Conservation (phyloP, 176 grass and related monocot species). For the Puya raimondii region DNA sequence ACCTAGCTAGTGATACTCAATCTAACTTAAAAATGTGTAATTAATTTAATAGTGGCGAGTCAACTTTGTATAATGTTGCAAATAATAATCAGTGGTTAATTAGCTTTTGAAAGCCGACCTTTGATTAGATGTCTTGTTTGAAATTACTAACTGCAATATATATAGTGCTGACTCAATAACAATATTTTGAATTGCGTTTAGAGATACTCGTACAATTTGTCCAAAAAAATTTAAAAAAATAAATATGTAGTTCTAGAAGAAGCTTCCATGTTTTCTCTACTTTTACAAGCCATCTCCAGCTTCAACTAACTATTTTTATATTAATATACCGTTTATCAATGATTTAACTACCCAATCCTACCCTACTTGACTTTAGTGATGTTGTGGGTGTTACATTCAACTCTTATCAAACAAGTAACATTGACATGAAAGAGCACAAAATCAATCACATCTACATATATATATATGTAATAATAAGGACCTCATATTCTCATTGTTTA, state of each 20-base stretch:
- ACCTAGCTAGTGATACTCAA: too few species aligned
- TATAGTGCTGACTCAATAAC: too few species aligned
- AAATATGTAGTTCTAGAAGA: neutral
- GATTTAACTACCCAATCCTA: constrained; percentile 18
- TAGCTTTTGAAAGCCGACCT: too few species aligned
- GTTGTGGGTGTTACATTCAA: neutral
- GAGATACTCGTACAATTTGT: too few species aligned
- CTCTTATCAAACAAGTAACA: constrained; percentile 33
- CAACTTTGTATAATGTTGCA: too few species aligned
- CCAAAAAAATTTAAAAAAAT: too few species aligned
- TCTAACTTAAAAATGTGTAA: too few species aligned
- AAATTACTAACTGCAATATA: too few species aligned
- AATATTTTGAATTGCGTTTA: too few species aligned
- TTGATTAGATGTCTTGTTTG: too few species aligned
- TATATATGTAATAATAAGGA: neutral
- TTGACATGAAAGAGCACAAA: constrained; percentile 23
- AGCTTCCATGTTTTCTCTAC: neutral
- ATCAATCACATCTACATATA: neutral
- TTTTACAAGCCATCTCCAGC: constrained; percentile 29
- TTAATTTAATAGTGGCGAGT: too few species aligned
- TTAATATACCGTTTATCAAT: constrained; percentile 50
- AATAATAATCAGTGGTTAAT: too few species aligned
- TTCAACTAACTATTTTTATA: constrained; percentile 42
- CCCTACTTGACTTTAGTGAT: constrained; percentile 7
- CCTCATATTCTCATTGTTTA: neutral